Conservation (phyloP, 345 rosid genomes). For the Linum usitatissimum region DNA sequence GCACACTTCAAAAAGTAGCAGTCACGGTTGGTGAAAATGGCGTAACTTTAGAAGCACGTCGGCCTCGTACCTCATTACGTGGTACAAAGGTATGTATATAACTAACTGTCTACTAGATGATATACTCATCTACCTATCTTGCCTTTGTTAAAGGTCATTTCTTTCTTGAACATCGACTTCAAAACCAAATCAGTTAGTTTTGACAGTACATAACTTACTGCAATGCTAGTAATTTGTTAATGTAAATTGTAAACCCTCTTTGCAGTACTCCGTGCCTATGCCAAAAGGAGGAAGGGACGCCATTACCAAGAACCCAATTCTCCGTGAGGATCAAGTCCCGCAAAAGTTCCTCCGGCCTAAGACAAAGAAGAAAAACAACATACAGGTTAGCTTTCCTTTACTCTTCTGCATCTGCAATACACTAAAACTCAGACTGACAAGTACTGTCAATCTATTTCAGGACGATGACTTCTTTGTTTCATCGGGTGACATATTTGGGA, state of each 20-base stretch:
- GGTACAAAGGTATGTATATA: conserved; percentile 66
- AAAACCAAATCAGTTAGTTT: no score
- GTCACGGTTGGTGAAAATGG: conserved; percentile 83
- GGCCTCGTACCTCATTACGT: conserved; percentile 55
- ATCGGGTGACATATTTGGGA: conserved; percentile 46
- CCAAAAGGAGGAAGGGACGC: conserved; percentile 95
- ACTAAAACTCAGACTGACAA: neutral
- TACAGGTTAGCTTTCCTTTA: conserved; percentile 34
- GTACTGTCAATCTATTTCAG: conserved; percentile 20
- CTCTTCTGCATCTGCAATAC: neutral
- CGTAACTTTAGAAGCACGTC: conserved; percentile 44
- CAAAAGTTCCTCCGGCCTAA: conserved; percentile 71
- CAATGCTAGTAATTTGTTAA: no score
- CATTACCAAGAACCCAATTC: conserved; percentile 56
- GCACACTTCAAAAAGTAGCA: conserved; percentile 76
- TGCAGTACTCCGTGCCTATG: conserved; percentile 74
- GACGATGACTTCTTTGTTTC: conserved; percentile 45
- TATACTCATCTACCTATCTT: neutral
- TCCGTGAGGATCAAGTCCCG: conserved; percentile 95
- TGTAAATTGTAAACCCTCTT: neutral
- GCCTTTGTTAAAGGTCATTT: neutral
- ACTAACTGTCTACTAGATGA: neutral
- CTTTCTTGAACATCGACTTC: conserved; percentile 8
- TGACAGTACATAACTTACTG: no score
- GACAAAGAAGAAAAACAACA: conserved; percentile 65